Percentiles rank a stretch among this genome's conserved stretches.
Conservation (phyloP, 192 early-diverging fungal genomes). For the Dimargaris verticillata region DNA sequence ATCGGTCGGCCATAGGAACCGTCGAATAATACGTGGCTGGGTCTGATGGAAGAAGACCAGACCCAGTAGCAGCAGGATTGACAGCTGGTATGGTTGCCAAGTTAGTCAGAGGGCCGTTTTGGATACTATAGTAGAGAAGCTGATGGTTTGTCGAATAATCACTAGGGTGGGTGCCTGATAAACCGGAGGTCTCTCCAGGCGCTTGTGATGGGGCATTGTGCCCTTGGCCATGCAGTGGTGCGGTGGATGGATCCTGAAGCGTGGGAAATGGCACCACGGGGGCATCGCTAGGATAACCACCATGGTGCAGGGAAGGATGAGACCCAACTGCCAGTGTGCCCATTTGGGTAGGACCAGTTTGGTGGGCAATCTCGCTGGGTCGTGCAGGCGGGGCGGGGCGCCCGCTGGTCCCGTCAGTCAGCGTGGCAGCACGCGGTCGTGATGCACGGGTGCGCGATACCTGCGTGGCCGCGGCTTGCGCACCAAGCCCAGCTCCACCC, state of each 20-base stretch:
- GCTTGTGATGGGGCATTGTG: not conserved
- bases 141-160: not conserved
- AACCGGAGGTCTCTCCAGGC: not conserved
- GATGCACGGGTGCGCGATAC: not conserved
- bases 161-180: not conserved
- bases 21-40: too few species aligned
- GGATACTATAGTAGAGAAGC: not conserved
- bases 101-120: not conserved
- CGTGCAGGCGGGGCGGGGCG: not conserved
- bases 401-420: not conserved
- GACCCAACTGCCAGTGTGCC: not conserved
- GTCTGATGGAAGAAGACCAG: too few species aligned
- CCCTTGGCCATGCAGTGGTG: not conserved
- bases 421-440: slow-evolving; percentile 1
- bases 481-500: not conserved
- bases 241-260: not conserved
- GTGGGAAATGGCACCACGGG: not conserved
- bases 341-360: not conserved
- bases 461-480: not conserved
- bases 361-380: not conserved
- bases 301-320: not conserved
- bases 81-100: not conserved
- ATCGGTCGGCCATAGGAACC: not conserved
- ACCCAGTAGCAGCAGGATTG: not conserved
- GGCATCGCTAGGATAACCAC: not conserved